These are phyloP conservation scores for Spiraea crenata DNA, from an alignment of 331 rosid species.

Conservation along the genomic window DNA sequence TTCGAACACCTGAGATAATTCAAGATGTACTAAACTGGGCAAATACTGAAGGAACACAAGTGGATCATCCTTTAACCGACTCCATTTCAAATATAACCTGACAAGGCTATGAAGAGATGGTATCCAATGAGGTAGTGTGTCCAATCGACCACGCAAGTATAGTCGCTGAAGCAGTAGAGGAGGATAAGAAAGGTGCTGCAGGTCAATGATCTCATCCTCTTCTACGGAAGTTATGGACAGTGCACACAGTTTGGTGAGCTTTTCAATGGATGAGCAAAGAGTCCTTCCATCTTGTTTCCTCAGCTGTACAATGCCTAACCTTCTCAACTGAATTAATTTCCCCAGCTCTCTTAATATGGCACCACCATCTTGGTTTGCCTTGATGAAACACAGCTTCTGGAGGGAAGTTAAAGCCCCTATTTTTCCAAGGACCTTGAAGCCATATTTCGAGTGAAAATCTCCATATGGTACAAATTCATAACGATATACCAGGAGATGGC, in stretches of 20 bases:
- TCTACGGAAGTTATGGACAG: constrained; percentile 41
- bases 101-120: constrained; percentile 39
- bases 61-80: constrained; percentile 45
- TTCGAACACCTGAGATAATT: constrained; percentile 38
- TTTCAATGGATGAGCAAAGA: constrained; percentile 44
- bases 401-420: constrained; percentile 17
- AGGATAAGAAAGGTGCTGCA: constrained; percentile 41
- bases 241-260: constrained; percentile 35
- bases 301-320: constrained; percentile 17
- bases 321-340: constrained; percentile 23
- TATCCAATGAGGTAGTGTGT: constrained; percentile 47
- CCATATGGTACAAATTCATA: constrained; percentile 22
- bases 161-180: constrained; percentile 50
- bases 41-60: constrained; percentile 41
- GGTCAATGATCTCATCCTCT: constrained; percentile 43
- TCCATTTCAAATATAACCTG: constrained; percentile 45
- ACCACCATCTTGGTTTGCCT: constrained; percentile 6
- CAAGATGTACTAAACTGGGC: constrained; percentile 53
- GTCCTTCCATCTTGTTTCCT: constrained; percentile 38
- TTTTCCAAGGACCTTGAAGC: constrained; percentile 10
- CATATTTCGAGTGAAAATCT: constrained; percentile 13
- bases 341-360: constrained; percentile 14
- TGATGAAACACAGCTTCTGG: constrained; percentile 25
- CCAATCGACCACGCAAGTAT: constrained; percentile 44
- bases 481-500: not conserved